Evolutionary conservation across 495 filamentous ascomycete genomes (phyloP), one percentile per base, ranked within the genome.

Genomic region (Alectoria sarmentosa): DNA sequence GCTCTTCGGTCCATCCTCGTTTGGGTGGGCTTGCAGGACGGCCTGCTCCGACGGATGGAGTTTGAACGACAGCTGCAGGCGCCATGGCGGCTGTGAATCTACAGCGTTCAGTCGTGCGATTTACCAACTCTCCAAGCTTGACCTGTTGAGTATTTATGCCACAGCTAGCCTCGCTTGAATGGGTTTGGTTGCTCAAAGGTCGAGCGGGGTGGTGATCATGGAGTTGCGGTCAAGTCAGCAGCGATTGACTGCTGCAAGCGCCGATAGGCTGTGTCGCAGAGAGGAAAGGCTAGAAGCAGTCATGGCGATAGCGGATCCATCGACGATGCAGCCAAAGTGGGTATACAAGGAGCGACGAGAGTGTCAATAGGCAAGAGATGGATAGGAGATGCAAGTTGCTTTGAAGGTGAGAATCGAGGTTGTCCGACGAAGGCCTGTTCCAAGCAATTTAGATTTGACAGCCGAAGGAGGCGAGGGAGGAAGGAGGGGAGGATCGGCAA

Each of bases 1-100:
- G 67, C 17, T 63, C 37, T 66, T 66, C 67, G 49, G 41, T 63
- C 63, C 67, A 69, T 34, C 58, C 67, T 60, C 67, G 58, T 41
- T 46, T 58, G 37, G 52, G 30, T 32, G 64, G 67, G 23, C 63
- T 69, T 65, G 66, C n/a, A 48, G 52, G 34, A 2, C 57, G 55
- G 56, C 36, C 42, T 39, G 57, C 26, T 59, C 36, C 46, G 32
- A 26, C 30, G 28, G 10, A 17, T 14, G 55, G 14, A 44, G 36
- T 60, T 38, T 65, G 63, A 10, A 54, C 13, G 19, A 58, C 44
- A 28, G 63, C 56, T 39, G 57, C 63, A 38, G 63, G 63, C 19
- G 63, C 63, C 63, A 65, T 63, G 52, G 55, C 28, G 36, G 63
- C 42, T 58, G 56, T 58, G 42, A 37, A 38, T 65, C 56, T 49